These are phyloP conservation scores for Geotrichum fermentans DNA, from an alignment of 1,139 yeast genomes.

Conservation along the genomic window DNA sequence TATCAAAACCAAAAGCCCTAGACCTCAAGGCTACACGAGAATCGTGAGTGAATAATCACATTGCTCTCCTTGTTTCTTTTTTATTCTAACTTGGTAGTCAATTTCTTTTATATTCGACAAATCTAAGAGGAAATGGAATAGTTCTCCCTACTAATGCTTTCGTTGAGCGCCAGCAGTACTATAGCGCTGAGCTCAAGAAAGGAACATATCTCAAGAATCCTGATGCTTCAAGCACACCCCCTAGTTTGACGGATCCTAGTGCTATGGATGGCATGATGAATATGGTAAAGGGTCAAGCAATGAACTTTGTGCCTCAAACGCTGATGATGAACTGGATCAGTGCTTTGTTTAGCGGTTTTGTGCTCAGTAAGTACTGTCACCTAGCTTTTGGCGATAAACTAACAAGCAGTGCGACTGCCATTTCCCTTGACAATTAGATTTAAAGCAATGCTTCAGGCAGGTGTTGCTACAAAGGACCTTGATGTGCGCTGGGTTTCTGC, in stretches of 20 bases:
- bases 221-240: constrained; percentile 43
- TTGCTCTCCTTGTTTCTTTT: constrained; percentile 27
- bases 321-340: constrained; percentile 95
- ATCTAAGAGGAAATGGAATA: constrained; percentile 48
- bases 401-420: constrained; percentile 54
- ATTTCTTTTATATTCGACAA: constrained; percentile 50
- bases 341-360: constrained; percentile 87
- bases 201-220: constrained; percentile 51
- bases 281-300: constrained; percentile 75
- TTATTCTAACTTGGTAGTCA: constrained; percentile 30
- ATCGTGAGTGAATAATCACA: constrained; percentile 41
- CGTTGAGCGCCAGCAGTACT: constrained; percentile 44
- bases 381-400: neutral
- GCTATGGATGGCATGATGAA: constrained; percentile 70
- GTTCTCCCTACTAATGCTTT: constrained; percentile 49
- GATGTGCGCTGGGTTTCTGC: constrained; percentile 94
- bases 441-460: constrained; percentile 86
- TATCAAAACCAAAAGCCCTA: constrained; percentile 54
- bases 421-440: constrained; percentile 84
- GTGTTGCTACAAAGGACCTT: constrained; percentile 77
- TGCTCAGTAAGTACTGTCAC: constrained; percentile 40
- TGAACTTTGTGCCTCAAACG: constrained; percentile 87
- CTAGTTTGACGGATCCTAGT: constrained; percentile 67
- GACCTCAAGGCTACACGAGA: constrained; percentile 56
- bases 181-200: constrained; percentile 46